phyloP scores from a whole-genome alignment of 495 filamentous ascomycete species.

The Podospora conica region DNA sequence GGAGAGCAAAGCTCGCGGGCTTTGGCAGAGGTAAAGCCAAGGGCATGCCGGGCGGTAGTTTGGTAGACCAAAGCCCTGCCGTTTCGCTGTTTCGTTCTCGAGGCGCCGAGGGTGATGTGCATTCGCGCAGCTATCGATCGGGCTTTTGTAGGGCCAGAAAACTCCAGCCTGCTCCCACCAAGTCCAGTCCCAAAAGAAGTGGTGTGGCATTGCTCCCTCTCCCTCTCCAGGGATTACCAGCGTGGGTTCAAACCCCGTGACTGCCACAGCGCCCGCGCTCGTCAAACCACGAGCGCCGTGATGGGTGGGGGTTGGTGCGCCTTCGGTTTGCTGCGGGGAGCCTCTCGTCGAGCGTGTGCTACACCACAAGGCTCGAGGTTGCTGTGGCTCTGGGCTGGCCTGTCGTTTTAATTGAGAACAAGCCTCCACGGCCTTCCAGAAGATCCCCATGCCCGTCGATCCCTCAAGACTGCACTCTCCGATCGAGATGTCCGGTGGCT shows the following conservation, averaged over 20 bases:
- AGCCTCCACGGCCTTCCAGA: background rate
- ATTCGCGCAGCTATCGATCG: background rate
- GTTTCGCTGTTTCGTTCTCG: too few relatives aligned
- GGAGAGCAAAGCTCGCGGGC: background rate
- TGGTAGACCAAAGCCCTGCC: too few relatives aligned
- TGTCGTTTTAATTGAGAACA: background rate
- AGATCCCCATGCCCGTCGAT: background rate
- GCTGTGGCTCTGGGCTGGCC: background rate
- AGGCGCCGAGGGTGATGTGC: too few relatives aligned
- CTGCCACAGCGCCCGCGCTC: constrained; percentile 12
- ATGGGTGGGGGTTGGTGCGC: constrained; percentile 13
- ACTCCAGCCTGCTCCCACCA: background rate
- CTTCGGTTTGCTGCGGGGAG: background rate
- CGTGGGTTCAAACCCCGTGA: too few relatives aligned
- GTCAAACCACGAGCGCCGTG: background rate
- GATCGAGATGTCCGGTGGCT: background rate
- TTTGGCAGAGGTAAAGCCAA: background rate
- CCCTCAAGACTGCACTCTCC: background rate
- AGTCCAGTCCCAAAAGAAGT: background rate
- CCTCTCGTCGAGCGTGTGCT: background rate
- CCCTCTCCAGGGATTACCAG: constrained; percentile 14
- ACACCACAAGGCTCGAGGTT: background rate
- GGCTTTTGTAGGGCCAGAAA: too few relatives aligned
- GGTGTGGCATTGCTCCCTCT: constrained; percentile 25
- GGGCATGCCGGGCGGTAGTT: too few relatives aligned